Base-by-base conservation (phyloP, 805 yeast species). In the Kodamaea fukazawae region DNA sequence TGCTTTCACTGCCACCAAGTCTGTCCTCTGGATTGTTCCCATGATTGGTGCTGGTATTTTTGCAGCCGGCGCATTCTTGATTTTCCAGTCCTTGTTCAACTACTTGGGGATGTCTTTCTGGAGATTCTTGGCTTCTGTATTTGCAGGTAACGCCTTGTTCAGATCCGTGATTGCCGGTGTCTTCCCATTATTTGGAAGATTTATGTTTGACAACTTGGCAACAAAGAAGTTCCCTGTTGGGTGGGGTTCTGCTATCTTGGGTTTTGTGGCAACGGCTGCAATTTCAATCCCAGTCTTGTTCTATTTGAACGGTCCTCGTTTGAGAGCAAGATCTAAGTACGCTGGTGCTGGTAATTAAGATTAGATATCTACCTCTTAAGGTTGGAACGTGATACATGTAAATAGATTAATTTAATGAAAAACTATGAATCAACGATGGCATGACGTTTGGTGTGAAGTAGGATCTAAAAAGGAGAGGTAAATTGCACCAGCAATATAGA, bases 151-250 rank as follows among this genome's bases (percentile, higher is more conserved):
- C 50, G 74, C 65, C 28, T 58, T 79, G 17, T 66, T 70, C 44
- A 70, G 85, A 40, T 64, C 77, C 5, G 58, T 59, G 2, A 69
- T 73, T 47, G 85, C 81, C 1, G 76, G 78, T 45, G 75, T 72
- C 2, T 80, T 80, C 65, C 85, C 86, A 29, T 65, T 84, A 37
- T 82, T 84, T 57, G 83, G 85, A 4, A 53, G 67, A 28, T 75
- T 76, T 25, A 70, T 84, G 76, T 84, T 73, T 54, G 60, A 65
- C 40, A 72, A 76, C 48, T 60, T 76, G 40, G 72, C 71, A 7
- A 69, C 71, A 34, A 18, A 38, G 2, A 69, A 65, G 29, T 80
- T 63, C 51, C 83, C 84, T 2, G 77, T 75, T 12, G 83, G 68
- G 3, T 79, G 82, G 82, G 84, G 82, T 2, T 46, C 74, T 1